Evolutionary conservation across 148 eudicot species (phyloP), one percentile per base, ranked within the genome.

Genomic region (Dianthus caryophyllus): DNA sequence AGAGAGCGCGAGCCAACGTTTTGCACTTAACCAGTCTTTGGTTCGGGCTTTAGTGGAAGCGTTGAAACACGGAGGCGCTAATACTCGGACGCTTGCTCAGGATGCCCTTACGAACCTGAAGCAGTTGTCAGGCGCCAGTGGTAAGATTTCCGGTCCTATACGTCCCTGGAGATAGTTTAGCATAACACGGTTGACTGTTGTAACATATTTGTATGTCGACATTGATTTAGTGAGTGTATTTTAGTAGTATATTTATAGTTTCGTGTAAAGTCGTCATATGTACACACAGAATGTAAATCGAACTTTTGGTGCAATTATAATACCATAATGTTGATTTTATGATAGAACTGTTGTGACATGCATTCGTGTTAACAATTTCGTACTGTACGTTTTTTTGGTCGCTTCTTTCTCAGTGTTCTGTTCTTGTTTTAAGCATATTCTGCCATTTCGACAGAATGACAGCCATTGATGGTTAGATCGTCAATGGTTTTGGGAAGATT

Each of bases 11-110:
- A 78, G 80, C 71, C 81, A 75, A 14, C 61, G 53, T 48, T 64
- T 76, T 43, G 68, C 84, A 2, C 73, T 80, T 10, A 75, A 87
- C 21, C 84, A 87, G 74, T 51, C 83, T 9, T 57, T 82, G 66
- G 86, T 87, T 30, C 71, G 77, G 75, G 88, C 91, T 60, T 73
- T 86, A 67, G 86, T 80, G 49, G 91, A 87, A 75, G 83, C 91
- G 18, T 66, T 87, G 24, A 84, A 80, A 76, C 79, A 80, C 54
- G 91, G 91, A 36, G 82, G 73, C 58, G 66, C 83, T 16, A 68
- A 75, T 31, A 79, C 86, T 6, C 80, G 77, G 72, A 80, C 65
- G 26, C 75, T 76, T 74, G 84, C 91, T 55, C 83, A 82, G 74
- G 88, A 80, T 74, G 86, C 86, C 20, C 83, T 87, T 21, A 87